These are phyloP conservation scores for Begonia peltatifolia DNA, from an alignment of 306 rosid genomes.

Conservation along the genomic window DNA sequence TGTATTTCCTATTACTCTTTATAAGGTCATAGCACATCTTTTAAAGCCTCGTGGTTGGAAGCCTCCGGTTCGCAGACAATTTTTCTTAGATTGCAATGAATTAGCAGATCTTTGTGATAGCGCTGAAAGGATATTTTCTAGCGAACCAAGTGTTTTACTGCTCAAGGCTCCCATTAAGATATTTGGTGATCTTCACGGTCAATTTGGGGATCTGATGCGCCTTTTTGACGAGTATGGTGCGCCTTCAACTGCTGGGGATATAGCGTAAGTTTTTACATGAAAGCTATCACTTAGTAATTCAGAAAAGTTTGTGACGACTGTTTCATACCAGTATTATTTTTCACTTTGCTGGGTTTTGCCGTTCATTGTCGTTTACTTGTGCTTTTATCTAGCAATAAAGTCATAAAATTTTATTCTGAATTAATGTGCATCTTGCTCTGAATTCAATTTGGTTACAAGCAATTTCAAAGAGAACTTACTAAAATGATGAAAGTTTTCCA, in stretches of 20 bases:
- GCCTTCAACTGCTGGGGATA: conserved; percentile 99
- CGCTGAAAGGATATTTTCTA: conserved; percentile 88
- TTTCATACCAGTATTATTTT: neutral
- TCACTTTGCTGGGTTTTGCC: too few relatives aligned
- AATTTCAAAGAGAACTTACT: too few relatives aligned
- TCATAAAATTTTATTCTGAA: too few relatives aligned
- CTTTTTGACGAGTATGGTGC: conserved; percentile 97
- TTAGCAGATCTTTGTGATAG: conserved; percentile 96
- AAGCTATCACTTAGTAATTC: too few relatives aligned
- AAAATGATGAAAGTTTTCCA: too few relatives aligned
- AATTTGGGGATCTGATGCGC: conserved; percentile 99
- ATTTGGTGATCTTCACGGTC: conserved; percentile 98
- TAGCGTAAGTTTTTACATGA: conserved; percentile 54
- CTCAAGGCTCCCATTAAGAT: conserved; percentile 94
- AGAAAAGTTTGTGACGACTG: neutral
- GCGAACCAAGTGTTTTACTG: conserved; percentile 89
- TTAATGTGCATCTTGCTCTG: too few relatives aligned
- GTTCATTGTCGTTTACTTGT: too few relatives aligned
- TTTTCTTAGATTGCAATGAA: conserved; percentile 94
- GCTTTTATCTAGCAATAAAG: too few relatives aligned
- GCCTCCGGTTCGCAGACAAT: conserved; percentile 98
- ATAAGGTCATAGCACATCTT: conserved; percentile 85
- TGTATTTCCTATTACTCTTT: neutral
- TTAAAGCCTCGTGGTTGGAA: conserved; percentile 99
- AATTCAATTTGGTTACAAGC: too few relatives aligned